Evolutionary conservation across 495 filamentous ascomycete species (phyloP), one percentile per base, ranked within the genome.

Genomic region (Viridothelium virens): DNA sequence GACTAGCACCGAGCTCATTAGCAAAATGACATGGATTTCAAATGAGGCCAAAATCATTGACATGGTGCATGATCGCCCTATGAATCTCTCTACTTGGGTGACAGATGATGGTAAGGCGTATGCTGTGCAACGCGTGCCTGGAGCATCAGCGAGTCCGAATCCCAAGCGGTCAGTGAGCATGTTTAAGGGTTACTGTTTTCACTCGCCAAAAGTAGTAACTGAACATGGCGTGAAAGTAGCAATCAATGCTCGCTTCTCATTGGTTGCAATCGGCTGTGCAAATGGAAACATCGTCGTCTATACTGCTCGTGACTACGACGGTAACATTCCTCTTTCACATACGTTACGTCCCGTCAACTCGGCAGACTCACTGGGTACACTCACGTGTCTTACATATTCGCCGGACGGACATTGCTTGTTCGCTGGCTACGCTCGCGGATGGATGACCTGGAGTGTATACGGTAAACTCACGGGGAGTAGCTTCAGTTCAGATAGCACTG

Each of bases 401-500:
- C 91, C 94, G 0, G 95, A 99, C 73, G 95, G 95, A 46, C 97
- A 97, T 73, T 96, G 92, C 72, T 82, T 97, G 3, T 96, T 99
- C 76, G 91, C 89, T 48, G 95, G 94, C 33, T 97, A 91, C 72
- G 89, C 95, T 68, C 86, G 85, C 67, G 95, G 95, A 12, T 99
- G 95, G 95, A 89, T 87, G 14, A 92, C 86, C 41, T 97, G 92
- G 92, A 97, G 93, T 74, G 95, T 97, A 5, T 99, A 92, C 76
- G 95, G 95, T 25, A 97, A 96, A 75, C 83, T 87, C 3, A 85
- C 90, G 12, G 89, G 86, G 25, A 90, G 83, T 66, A 96, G 91
- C 73, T 97, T 97, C 72, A 78, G 80, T 12, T 79, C 85, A 3
- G 89, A 96, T 70, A 76, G 77, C 14, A 75, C 77, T 18, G 79